Base-by-base conservation (phyloP, 75 land plant species). In the Cunninghamia lanceolata region DNA sequence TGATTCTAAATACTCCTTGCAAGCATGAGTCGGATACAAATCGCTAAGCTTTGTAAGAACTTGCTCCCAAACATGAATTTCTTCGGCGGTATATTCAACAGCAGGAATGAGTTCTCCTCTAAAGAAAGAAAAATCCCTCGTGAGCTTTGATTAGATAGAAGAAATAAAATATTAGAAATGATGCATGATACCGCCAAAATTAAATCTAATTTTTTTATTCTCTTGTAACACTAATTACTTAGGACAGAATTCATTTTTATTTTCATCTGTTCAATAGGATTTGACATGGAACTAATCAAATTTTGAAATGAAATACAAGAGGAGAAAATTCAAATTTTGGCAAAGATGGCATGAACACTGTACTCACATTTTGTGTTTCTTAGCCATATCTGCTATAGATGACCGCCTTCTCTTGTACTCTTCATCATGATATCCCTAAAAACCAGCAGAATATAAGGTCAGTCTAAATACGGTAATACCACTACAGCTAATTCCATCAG, bases 101-200 rank as follows among this genome's bases (percentile, higher is more conserved):
- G 78, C 53, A 30, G 88, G 88, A 56, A 88, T 85, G 59, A 83
- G 88, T 78, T 85, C 87, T 52, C 88, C 88, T 47, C 88, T 88
- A 70, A 50, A 63, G 40, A 42, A 21, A 39, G 9, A 42, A 25
- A 50, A 86, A 28, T 7, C 19, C 54, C 15, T 81, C n/a, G 21
- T 86, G 35, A 38, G n/a, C 25, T 16, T 82, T 38, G 28, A 34
- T 47, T 47, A 21, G 25, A 70, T n/a, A 7, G 73, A 70, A 30
- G 35, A 66, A n/a, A 66, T n/a, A 66, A 66, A 66, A 66, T 25
- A 59, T 77, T 77, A 38, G 15, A 39, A 42, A 42, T 25, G 16
- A 42, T 25, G 16, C 42, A 78, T 38, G 79, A 76, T 15, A 35
- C 21, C 16, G 40, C 42, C 40, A 19, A 78, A 42, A 78, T 42